These are phyloP conservation scores for Talaromyces verruculosus DNA, from an alignment of 2,329 filamentous ascomycete genomes.

Conservation along the genomic window DNA sequence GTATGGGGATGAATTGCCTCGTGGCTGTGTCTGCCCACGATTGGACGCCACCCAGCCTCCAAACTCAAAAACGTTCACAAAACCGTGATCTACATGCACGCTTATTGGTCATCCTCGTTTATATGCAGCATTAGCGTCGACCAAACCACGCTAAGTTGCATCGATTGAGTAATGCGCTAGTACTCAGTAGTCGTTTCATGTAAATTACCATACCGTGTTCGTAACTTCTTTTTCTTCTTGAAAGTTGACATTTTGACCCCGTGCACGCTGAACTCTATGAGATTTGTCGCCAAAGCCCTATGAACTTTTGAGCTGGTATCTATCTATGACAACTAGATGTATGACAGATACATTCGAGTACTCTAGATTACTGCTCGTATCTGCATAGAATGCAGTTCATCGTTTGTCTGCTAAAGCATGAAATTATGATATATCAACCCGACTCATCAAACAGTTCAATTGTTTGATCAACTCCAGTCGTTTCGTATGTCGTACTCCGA, in stretches of 20 bases:
- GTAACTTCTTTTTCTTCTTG: neutral
- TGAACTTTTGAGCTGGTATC: neutral
- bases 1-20: slow-evolving; percentile 1
- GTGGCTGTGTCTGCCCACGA: neutral
- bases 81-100: neutral
- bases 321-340: neutral
- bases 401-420: neutral
- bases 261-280: slow-evolving; percentile 3
- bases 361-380: neutral
- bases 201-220: slow-evolving; percentile 7
- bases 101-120: neutral
- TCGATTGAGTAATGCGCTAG: neutral
- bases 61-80: neutral
- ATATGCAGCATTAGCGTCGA: neutral
- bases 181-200: neutral
- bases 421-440: neutral
- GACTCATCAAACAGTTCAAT: neutral
- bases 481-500: neutral
- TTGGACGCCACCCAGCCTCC: neutral
- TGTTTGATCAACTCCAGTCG: neutral
- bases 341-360: neutral
- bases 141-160: neutral
- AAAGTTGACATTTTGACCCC: neutral
- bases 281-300: slow-evolving; percentile 4
- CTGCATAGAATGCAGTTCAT: neutral